These are phyloP conservation scores for Arabidopsis hybrid DNA, from an alignment of 441 rosid species.

Conservation along the genomic window DNA sequence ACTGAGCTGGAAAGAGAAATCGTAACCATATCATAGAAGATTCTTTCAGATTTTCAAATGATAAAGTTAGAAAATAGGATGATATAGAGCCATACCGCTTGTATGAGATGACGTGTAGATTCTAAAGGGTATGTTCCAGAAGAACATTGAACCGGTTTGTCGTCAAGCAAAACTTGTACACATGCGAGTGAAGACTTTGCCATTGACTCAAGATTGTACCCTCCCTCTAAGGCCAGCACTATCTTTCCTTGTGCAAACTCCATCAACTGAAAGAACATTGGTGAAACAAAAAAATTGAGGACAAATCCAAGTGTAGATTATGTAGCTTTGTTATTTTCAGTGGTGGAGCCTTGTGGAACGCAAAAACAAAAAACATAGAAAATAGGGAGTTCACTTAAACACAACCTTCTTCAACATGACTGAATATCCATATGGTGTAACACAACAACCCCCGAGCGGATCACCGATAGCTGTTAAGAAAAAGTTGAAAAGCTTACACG, in stretches of 20 bases:
- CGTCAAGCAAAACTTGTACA: constrained; percentile 73
- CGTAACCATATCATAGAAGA: constrained; percentile 6
- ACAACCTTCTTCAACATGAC: constrained; percentile 81
- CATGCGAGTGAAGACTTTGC: constrained; percentile 90
- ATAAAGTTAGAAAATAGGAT: constrained; percentile 23
- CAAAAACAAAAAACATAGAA: not conserved
- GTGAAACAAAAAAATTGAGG: not conserved
- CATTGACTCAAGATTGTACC: constrained; percentile 82
- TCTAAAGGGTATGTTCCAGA: constrained; percentile 74
- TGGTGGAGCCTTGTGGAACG: not conserved
- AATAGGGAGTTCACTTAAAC: not conserved
- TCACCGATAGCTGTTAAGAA: constrained; percentile 71
- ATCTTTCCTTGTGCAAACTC: constrained; percentile 82
- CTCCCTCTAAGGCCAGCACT: constrained; percentile 92
- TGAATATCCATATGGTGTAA: constrained; percentile 89
- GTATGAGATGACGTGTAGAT: constrained; percentile 83
- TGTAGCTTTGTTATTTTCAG: not conserved
- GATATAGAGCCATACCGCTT: constrained; percentile 56
- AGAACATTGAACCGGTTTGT: constrained; percentile 56
- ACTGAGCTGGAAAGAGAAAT: not conserved
- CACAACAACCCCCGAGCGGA: constrained; percentile 86
- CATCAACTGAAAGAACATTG: constrained; percentile 61
- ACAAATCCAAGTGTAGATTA: not conserved
- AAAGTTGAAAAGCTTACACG: constrained; percentile 1
- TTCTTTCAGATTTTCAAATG: constrained; percentile 4